phyloP scores from a whole-genome alignment of 2,329 filamentous ascomycete genomes.

The Fusarium decemcellulare region DNA sequence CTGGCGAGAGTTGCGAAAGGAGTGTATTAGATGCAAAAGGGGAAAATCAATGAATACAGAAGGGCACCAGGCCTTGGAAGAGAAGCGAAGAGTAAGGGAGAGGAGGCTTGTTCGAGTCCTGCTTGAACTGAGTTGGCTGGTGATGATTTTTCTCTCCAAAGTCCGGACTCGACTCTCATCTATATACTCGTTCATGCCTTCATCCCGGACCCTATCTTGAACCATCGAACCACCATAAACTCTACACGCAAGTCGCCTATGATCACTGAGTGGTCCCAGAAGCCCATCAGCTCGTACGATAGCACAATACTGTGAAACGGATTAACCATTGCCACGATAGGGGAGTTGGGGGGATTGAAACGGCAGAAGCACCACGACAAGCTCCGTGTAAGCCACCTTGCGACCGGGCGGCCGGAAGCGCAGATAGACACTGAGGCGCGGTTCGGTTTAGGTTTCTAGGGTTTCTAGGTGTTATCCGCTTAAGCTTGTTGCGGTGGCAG shows the following conservation, averaged over 20 bases:
- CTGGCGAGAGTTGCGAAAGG: constrained; percentile 19
- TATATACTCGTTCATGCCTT: constrained; percentile 25
- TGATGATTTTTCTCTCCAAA: constrained; percentile 4
- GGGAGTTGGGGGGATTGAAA: constrained; percentile 18
- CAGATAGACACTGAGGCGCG: background rate
- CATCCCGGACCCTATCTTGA: background rate
- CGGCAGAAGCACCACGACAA: background rate
- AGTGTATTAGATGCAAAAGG: constrained; percentile 5
- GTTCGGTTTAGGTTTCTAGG: background rate
- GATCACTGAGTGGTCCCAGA: constrained; percentile 31
- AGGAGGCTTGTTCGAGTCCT: constrained; percentile 9
- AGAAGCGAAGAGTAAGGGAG: constrained; percentile 1
- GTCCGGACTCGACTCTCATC: constrained; percentile 11
- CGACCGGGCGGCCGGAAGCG: constrained; percentile 2
- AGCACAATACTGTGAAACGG: constrained; percentile 30
- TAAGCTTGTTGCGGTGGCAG: background rate
- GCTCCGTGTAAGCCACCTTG: constrained; percentile 5
- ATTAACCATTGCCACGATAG: constrained; percentile 1
- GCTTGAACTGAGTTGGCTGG: constrained; percentile 29
- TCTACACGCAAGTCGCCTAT: background rate
- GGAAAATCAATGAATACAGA: constrained; percentile 1
- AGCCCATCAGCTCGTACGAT: constrained; percentile 37
- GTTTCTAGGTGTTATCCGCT: background rate
- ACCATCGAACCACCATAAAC: background rate
- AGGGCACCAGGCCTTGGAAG: constrained; percentile 18